phyloP scores from a whole-genome alignment of 106 monocot species.

The Alisma plantagoaquatica region DNA sequence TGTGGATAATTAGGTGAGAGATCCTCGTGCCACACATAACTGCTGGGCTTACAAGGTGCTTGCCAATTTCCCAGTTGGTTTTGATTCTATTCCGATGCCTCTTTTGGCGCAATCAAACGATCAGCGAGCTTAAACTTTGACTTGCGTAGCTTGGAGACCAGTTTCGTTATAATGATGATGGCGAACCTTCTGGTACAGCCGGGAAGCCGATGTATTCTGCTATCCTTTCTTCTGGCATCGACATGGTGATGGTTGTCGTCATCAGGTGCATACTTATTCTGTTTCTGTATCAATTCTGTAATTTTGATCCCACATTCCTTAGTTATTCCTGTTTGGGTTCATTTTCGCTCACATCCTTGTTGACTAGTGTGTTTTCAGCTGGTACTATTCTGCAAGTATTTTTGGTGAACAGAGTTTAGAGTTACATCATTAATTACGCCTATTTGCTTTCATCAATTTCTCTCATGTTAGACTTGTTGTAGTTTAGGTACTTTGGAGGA shows the following conservation, averaged over 20 bases:
- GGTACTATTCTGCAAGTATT: no score
- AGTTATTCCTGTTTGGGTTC: no score
- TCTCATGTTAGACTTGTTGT: no score
- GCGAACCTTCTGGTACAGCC: constrained; percentile 92
- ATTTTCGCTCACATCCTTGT: no score
- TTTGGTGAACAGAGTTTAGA: no score
- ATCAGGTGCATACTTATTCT: no score
- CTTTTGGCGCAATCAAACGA: no score
- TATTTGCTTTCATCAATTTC: no score
- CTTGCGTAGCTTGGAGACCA: constrained; percentile 71
- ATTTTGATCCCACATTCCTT: no score
- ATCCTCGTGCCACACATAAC: constrained; percentile 84
- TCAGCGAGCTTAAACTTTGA: not conserved
- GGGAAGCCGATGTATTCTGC: constrained; percentile 94
- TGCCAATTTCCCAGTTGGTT: not conserved
- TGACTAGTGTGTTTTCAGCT: no score
- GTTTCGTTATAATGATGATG: constrained; percentile 83
- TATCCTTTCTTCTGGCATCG: constrained; percentile 71
- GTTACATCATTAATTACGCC: no score
- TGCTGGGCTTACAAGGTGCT: constrained; percentile 94
- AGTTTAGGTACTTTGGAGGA: constrained; percentile 86
- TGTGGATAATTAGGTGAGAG: constrained; percentile 69
- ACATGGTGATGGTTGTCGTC: constrained; percentile 97
- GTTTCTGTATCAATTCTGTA: no score
- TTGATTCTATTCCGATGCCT: not conserved